phyloP scores from a whole-genome alignment of 441 rosid genomes.

The Bruguiera hainesii region DNA sequence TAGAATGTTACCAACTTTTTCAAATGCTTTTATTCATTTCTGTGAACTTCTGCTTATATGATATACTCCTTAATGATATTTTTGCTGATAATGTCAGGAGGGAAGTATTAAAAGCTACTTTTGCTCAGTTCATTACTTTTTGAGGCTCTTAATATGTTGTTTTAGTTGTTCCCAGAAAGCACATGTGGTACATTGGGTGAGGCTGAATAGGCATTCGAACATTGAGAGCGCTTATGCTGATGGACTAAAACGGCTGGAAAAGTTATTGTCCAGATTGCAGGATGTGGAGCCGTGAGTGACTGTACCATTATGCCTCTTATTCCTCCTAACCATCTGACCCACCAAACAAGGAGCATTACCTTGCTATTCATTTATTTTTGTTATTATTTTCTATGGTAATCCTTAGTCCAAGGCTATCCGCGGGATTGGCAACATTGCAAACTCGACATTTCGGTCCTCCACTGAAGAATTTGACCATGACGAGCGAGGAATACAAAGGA shows the following conservation, averaged over 20 bases:
- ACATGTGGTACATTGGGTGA: slow-evolving; percentile 70
- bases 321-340: background rate
- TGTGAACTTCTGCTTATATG: no score
- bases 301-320: background rate
- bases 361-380: background rate
- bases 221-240: slow-evolving; percentile 56
- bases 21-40: no score
- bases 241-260: slow-evolving; percentile 55
- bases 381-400: slow-evolving; percentile 17
- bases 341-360: background rate
- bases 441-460: slow-evolving; percentile 64
- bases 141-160: background rate
- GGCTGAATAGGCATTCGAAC: slow-evolving; percentile 49
- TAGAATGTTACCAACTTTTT: no score
- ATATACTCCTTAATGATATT: no score
- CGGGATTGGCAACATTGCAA: slow-evolving; percentile 51
- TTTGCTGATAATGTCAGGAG: no score
- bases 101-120: background rate
- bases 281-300: slow-evolving; percentile 56
- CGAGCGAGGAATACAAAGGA: slow-evolving; percentile 57
- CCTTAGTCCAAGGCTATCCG: slow-evolving; percentile 67
- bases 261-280: slow-evolving; percentile 55
- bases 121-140: background rate
- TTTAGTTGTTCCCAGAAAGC: slow-evolving; percentile 48
- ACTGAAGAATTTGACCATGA: slow-evolving; percentile 59